A percentile compares a stretch with the other conserved stretches of the same genome.
Conservation (phyloP, 257 asterid species). For the Nicotiana tabacum region DNA sequence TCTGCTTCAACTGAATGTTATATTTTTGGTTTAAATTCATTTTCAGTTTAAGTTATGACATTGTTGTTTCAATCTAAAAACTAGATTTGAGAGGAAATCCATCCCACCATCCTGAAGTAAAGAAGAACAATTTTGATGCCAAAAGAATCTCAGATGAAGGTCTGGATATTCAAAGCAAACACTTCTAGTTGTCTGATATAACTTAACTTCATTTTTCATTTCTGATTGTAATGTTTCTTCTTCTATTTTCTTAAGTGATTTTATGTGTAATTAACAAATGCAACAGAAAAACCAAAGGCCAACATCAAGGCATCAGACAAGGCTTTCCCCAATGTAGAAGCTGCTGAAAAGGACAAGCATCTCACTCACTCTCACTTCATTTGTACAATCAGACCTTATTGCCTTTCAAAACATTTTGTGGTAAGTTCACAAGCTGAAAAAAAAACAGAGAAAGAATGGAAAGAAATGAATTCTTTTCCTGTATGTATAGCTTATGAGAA, state of each 20-base stretch:
- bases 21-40: neutral
- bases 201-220: too few relatives aligned
- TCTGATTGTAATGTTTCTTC: too few relatives aligned
- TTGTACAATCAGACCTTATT: neutral
- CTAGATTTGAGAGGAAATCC: conserved; percentile 1
- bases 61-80: neutral
- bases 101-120: neutral
- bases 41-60: neutral
- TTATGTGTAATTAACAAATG: neutral
- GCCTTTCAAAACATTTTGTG: neutral
- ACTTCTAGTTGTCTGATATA: too few relatives aligned
- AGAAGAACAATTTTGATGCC: too few relatives aligned
- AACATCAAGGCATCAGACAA: neutral
- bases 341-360: neutral
- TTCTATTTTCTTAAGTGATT: neutral
- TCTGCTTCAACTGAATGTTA: neutral
- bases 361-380: neutral
- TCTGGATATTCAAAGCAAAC: too few relatives aligned
- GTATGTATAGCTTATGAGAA: neutral
- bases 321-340: neutral
- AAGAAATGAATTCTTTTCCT: neutral
- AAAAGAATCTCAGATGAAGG: too few relatives aligned
- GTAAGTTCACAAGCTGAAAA: neutral
- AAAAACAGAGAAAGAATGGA: too few relatives aligned
- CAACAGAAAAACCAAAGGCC: neutral